phyloP scores from a whole-genome alignment of 2,329 filamentous ascomycete genomes.

The Alternaria postmessia region DNA sequence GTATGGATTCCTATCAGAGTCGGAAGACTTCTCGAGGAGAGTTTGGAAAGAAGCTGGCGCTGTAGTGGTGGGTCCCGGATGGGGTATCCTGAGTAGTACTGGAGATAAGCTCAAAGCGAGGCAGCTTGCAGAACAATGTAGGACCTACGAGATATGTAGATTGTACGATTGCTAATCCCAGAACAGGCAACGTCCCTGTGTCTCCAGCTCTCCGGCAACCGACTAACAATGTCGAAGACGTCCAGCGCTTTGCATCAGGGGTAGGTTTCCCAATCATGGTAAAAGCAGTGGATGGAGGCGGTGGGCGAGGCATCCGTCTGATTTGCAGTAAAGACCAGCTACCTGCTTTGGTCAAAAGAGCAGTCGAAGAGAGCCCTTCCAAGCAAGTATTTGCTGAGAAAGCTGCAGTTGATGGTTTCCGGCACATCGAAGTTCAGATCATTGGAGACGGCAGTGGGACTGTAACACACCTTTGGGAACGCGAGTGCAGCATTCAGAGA shows the following conservation, averaged over 20 bases:
- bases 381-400: conserved; percentile 67
- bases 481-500: conserved; percentile 68
- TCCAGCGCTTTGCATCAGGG: conserved; percentile 65
- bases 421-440: conserved; percentile 69
- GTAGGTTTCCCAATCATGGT: conserved; percentile 66
- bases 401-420: conserved; percentile 68
- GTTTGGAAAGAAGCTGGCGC: conserved; percentile 60
- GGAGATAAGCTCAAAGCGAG: conserved; percentile 66
- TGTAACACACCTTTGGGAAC: conserved; percentile 66
- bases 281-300: conserved; percentile 71
- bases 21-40: conserved; percentile 57
- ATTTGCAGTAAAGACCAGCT: conserved; percentile 57
- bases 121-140: conserved; percentile 59
- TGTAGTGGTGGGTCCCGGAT: conserved; percentile 63
- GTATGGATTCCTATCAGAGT: conserved; percentile 70
- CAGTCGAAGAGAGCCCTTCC: conserved; percentile 66
- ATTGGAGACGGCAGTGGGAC: conserved; percentile 63
- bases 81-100: conserved; percentile 64
- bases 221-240: conserved; percentile 54
- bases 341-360: conserved; percentile 57
- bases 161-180: neutral
- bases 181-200: conserved; percentile 57
- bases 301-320: conserved; percentile 67
- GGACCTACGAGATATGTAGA: neutral
- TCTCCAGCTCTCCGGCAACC: conserved; percentile 58